Evolutionary conservation across 2,329 filamentous ascomycete genomes (phyloP), one percentile per base, ranked within the genome.

Genomic region (Alternaria sp.): DNA sequence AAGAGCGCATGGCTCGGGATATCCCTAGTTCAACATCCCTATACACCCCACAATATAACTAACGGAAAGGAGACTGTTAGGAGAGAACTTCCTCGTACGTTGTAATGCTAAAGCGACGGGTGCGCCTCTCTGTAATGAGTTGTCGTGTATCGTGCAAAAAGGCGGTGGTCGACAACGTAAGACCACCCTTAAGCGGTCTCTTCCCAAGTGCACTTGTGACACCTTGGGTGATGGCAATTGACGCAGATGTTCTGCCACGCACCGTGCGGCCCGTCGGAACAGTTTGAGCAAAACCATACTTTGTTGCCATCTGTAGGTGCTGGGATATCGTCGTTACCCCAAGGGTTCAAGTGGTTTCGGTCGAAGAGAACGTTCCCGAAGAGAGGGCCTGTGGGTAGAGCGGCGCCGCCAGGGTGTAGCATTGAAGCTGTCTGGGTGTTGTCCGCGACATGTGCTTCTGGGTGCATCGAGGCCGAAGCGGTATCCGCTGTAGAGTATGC

Each of bases 211-310:
- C 51, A 53, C 3, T 2, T 4, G 2, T 2, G 2, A 6, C 41
- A 44, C 5, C 2, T 44, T 6, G 7, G 1, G 5, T 44, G 41
- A 4, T 1, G 2, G 17, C 49, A 51, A 10, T 1, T 1, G 2
- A 26, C 14, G 29, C 55, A 57, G 13, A 23, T 5, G 9, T 24
- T 10, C 10, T 58, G 50, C 55, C 55, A 58, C 5, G 0, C 5
- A 4, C 36, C 13, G 2, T 7, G n/a, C 8, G 55, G 55, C 3
- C 55, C 55, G 21, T 58, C 55, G 0, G 1, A 3, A 4, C 55
- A 58, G 0, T 0, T 0, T 0, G 42, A 42, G 29, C 55, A 58
- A 10, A 10, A 58, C 55, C 55, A 58, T 2, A 41, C 14, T 3
- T 0, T 5, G 1, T 34, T 17, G 13, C 55, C 55, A 2, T 58